phyloP scores from a whole-genome alignment of 768 basidiomycete genomes.

The Boletus reticulatus region DNA sequence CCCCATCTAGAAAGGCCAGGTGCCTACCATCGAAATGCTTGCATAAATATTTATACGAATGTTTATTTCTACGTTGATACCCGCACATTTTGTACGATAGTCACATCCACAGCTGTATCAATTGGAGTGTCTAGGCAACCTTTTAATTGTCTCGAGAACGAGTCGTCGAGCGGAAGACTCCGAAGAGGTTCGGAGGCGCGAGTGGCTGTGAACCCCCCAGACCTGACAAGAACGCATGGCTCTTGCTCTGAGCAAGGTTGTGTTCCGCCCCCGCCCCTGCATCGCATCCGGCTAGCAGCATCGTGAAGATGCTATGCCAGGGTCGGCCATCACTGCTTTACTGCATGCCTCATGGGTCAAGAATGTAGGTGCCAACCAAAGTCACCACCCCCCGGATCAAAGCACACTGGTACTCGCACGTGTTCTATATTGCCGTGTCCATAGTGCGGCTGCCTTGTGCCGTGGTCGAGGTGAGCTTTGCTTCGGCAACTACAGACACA shows the following conservation, averaged over 20 bases:
- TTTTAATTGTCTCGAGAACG: not conserved
- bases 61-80: constrained; percentile 11
- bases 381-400: constrained; percentile 16
- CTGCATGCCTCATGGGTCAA: constrained; percentile 15
- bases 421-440: constrained; percentile 5
- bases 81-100: constrained; percentile 18
- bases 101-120: constrained; percentile 6
- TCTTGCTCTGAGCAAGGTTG: too few relatives aligned
- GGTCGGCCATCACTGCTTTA: not conserved
- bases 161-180: too few relatives aligned
- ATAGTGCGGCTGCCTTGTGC: constrained; percentile 13
- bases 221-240: too few relatives aligned
- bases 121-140: not conserved
- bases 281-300: not conserved
- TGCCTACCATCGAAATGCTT: not conserved
- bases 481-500: constrained; percentile 16
- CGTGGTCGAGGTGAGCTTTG: constrained; percentile 8
- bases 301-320: not conserved
- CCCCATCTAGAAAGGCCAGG: not conserved
- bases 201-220: not conserved
- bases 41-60: constrained; percentile 9
- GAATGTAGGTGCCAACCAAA: constrained; percentile 4
- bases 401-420: constrained; percentile 11
- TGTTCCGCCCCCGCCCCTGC: not conserved
- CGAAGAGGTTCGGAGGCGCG: too few relatives aligned